Evolutionary conservation across 352 stramenopile genomes (phyloP).

Genomic region (Phytopythium montanum): DNA sequence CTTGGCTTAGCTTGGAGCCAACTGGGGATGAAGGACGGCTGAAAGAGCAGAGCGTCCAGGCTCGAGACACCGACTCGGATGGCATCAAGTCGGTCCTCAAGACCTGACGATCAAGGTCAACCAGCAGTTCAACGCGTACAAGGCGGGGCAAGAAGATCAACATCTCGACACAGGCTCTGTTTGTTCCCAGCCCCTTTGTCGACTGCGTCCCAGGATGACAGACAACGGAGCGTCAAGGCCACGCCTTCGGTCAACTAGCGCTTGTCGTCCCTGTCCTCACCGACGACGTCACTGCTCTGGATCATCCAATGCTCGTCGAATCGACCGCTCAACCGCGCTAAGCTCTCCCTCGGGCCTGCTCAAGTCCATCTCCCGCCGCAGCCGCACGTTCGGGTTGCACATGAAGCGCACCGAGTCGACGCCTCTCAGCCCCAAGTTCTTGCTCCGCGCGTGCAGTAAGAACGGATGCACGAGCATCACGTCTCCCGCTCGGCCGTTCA

Average conservation of each 20-base stretch:
- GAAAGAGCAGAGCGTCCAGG: too few relatives aligned
- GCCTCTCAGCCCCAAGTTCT: slow-evolving; percentile 52
- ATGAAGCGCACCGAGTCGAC: slow-evolving; percentile 64
- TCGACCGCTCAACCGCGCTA: slow-evolving; percentile 41
- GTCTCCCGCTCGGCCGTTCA: slow-evolving; percentile 62
- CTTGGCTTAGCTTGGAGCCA: too few relatives aligned
- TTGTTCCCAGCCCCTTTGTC: too few relatives aligned
- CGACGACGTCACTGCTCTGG: neutral
- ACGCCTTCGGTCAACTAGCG: neutral
- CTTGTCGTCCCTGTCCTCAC: neutral
- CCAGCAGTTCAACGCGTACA: too few relatives aligned
- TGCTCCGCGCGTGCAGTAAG: slow-evolving; percentile 69
- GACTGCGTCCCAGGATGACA: too few relatives aligned
- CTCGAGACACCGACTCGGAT: too few relatives aligned
- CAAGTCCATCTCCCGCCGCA: slow-evolving; percentile 50
- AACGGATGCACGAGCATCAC: slow-evolving; percentile 83
- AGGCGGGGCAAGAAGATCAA: too few relatives aligned
- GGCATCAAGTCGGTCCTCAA: too few relatives aligned
- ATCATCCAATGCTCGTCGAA: slow-evolving; percentile 23
- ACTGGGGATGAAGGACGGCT: too few relatives aligned
- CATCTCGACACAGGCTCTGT: too few relatives aligned
- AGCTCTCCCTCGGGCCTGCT: slow-evolving; percentile 24
- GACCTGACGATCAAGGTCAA: too few relatives aligned
- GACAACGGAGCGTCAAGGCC: too few relatives aligned
- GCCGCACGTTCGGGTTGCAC: slow-evolving; percentile 59